Evolutionary conservation across 768 basidiomycete genomes (phyloP).

Genomic region (Suillus decipiens): DNA sequence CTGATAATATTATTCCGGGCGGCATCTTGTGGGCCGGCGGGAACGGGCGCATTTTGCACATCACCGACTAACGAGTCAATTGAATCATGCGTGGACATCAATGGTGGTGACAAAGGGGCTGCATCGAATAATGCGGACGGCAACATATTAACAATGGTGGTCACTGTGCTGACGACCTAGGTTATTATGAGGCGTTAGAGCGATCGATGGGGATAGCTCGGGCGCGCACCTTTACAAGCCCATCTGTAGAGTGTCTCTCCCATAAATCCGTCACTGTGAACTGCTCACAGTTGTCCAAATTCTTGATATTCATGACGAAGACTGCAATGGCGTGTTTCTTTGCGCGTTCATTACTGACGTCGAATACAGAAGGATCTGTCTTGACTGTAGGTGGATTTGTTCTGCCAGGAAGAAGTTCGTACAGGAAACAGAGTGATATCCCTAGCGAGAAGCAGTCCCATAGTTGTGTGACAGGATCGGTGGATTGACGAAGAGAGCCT

Average conservation of each 20-base stretch:
- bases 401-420: slow-evolving; percentile 75
- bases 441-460: slow-evolving; percentile 95
- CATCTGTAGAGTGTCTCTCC: slow-evolving; percentile 89
- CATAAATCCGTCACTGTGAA: slow-evolving; percentile 93
- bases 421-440: slow-evolving; percentile 92
- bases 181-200: slow-evolving; percentile 10
- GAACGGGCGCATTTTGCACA: slow-evolving; percentile 37
- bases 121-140: slow-evolving; percentile 70
- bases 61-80: slow-evolving; percentile 57
- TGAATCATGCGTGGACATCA: slow-evolving; percentile 57
- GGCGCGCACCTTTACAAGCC: slow-evolving; percentile 83
- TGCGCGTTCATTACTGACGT: slow-evolving; percentile 73
- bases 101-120: slow-evolving; percentile 57
- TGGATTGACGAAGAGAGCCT: slow-evolving; percentile 69
- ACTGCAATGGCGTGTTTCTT: slow-evolving; percentile 91
- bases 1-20: slow-evolving; percentile 77
- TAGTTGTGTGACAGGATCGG: slow-evolving; percentile 91
- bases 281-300: slow-evolving; percentile 68
- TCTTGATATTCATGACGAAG: slow-evolving; percentile 87
- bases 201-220: slow-evolving; percentile 1
- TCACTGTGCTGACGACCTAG: slow-evolving; percentile 89
- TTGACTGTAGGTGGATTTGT: slow-evolving; percentile 44
- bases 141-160: slow-evolving; percentile 77
- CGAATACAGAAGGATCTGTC: slow-evolving; percentile 65
- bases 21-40: slow-evolving; percentile 60